Evolutionary conservation across 768 basidiomycete genomes (phyloP).

Genomic region (Mrakia gelida): DNA sequence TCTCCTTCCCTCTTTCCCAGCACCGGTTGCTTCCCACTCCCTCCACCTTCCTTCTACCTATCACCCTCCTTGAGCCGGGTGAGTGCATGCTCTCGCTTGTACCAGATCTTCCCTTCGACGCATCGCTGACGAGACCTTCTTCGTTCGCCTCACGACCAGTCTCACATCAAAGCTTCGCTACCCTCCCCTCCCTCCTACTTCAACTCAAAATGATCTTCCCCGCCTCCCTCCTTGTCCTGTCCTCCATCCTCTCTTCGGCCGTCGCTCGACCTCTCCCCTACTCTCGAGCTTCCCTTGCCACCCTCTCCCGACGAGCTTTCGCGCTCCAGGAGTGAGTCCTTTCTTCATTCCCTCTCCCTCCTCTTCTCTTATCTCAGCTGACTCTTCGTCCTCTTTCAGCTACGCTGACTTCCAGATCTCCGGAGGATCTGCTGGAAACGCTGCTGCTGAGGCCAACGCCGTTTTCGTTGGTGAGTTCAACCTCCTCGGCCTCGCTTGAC

Average conservation of each 20-base stretch:
- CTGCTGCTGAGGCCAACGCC: not conserved
- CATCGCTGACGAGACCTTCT: not conserved
- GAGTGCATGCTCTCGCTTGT: not conserved
- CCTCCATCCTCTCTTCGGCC: not conserved
- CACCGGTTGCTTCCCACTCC: constrained; percentile 21
- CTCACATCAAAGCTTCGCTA: not conserved
- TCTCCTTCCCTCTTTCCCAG: not conserved
- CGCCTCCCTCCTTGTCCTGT: not conserved
- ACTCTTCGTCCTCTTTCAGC: not conserved
- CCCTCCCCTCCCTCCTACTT: not conserved
- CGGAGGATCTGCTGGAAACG: not conserved
- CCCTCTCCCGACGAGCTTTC: not conserved
- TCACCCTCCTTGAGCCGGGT: not conserved
- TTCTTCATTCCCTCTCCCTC: not conserved
- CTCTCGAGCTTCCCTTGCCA: not conserved
- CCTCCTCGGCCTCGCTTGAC: not conserved
- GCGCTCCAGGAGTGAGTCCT: not conserved
- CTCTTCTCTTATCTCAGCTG: not conserved
- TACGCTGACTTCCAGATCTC: not conserved
- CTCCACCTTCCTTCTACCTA: constrained; percentile 36
- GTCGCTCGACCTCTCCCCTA: not conserved
- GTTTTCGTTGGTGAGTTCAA: not conserved
- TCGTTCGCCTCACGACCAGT: not conserved
- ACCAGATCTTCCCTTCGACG: not conserved
- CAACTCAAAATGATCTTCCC: not conserved